Evolutionary conservation across 2,329 filamentous ascomycete genomes (phyloP), one percentile per base, ranked within the genome.

Genomic region (Fonsecaea pedrosoi): DNA sequence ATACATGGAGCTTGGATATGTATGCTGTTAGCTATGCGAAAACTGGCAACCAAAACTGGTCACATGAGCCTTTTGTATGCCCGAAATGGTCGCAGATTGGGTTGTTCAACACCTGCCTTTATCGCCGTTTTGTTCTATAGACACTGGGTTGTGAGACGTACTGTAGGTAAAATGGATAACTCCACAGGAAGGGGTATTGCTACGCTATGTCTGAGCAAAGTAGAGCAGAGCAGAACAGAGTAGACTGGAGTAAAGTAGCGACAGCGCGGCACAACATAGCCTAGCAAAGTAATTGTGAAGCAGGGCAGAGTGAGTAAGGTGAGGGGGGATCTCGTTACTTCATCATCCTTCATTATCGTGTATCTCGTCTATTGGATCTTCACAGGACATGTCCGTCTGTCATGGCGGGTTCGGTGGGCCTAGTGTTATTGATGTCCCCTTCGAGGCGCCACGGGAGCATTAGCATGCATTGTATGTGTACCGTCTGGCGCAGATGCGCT

Each of bases 1-100:
- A 21, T 42, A 37, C 30, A 37, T 35, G 45, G 59, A 61, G 59
- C 59, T 61, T 61, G 59, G 59, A 61, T 54, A 61, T 61, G 59
- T 61, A 61, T 61, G 32, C 45, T 54, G 45, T 61, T 61, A 61
- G 45, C 35, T 57, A 57, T 57, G 55, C 34, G 25, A 7, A 18
- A 15, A 37, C 18, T 40, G 12, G 25, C 25, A 25, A 25, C 1
- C 1, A 25, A 25, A 25, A 15, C 34, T 18, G 18, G 55, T 8
- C 21, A n/a, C 32, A 7, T 57, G 21, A 25, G 45, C 45, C 45
- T 3, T 50, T 50, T 9, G 25, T 50, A 50, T 50, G 45, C 45
- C 40, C 40, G 7, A 25, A 10, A n/a, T 12, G 9, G 6, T 25
- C 45, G 25, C 4, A 21, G 9, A 12, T 25, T 25, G 45, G 30